phyloP scores from a whole-genome alignment of 257 asterid genomes.

The Petunia axillaris region DNA sequence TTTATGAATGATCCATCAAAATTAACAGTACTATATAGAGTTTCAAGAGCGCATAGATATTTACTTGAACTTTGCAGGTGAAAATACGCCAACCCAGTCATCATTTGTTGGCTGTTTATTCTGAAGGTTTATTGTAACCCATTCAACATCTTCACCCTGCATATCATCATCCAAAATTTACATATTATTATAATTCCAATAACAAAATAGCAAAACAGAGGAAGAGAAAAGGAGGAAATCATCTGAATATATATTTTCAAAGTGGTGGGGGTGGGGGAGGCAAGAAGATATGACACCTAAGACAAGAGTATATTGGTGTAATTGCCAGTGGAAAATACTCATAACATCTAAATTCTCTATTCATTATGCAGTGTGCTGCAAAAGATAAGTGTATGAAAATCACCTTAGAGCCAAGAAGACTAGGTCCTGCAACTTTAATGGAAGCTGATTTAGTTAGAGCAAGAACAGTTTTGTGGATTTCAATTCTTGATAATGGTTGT shows the following conservation, averaged over 20 bases:
- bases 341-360: no score
- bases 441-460: conserved; percentile 41
- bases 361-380: no score
- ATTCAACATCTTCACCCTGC: conserved; percentile 49
- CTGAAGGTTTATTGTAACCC: conserved; percentile 40
- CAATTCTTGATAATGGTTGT: conserved; percentile 50
- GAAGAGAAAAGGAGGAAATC: neutral
- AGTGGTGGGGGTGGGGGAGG: no score
- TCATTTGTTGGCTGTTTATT: conserved; percentile 47
- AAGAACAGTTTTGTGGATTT: conserved; percentile 42
- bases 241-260: neutral
- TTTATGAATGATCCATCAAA: neutral
- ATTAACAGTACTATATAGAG: neutral
- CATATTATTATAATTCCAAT: neutral
- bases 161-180: conserved; percentile 5
- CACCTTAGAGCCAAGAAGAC: conserved; percentile 43
- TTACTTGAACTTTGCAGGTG: conserved; percentile 24
- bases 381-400: neutral
- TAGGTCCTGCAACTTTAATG: conserved; percentile 34
- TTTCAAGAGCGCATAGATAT: conserved; percentile 43
- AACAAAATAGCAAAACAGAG: neutral
- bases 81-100: conserved; percentile 53
- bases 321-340: no score
- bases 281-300: no score
- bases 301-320: no score